phyloP scores from a whole-genome alignment of 1,284 basidiomycete species.

The Boletus holoroseus region DNA sequence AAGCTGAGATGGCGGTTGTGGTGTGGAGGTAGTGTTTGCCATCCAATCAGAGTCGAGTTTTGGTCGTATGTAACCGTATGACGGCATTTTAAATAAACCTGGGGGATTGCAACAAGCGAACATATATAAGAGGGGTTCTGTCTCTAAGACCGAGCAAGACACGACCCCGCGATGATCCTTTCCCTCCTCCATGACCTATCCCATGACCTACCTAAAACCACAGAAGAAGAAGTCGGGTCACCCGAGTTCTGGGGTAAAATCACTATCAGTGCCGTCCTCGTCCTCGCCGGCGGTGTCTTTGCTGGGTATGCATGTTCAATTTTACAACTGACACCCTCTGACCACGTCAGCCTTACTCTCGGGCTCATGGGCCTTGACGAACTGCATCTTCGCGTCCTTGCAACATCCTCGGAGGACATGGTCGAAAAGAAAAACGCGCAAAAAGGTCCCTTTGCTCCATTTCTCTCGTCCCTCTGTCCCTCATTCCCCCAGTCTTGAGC shows the following conservation, averaged over 20 bases:
- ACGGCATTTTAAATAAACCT: too few relatives aligned
- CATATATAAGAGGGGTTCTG: too few relatives aligned
- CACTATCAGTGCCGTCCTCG: constrained; percentile 57
- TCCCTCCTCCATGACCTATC: constrained; percentile 4
- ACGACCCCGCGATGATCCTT: too few relatives aligned
- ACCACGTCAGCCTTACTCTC: constrained; percentile 60
- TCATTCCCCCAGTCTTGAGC: constrained; percentile 51
- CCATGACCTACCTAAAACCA: neutral
- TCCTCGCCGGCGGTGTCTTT: constrained; percentile 79
- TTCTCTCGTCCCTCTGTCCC: neutral
- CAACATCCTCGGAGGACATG: constrained; percentile 71
- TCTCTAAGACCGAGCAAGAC: too few relatives aligned
- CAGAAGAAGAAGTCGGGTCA: constrained; percentile 36
- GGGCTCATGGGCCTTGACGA: constrained; percentile 95
- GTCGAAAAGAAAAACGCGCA: constrained; percentile 65
- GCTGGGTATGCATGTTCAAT: constrained; percentile 56
- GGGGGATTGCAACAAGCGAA: too few relatives aligned
- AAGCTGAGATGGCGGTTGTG: too few relatives aligned
- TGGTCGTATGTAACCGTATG: too few relatives aligned
- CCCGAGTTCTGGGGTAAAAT: constrained; percentile 67
- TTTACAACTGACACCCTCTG: neutral
- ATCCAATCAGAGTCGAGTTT: too few relatives aligned
- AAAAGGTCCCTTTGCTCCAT: constrained; percentile 46
- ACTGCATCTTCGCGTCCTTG: constrained; percentile 82
- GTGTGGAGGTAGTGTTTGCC: too few relatives aligned